These are phyloP conservation scores for Calonectria fujianensis DNA, from an alignment of 2,329 filamentous ascomycete genomes.

Conservation along the genomic window DNA sequence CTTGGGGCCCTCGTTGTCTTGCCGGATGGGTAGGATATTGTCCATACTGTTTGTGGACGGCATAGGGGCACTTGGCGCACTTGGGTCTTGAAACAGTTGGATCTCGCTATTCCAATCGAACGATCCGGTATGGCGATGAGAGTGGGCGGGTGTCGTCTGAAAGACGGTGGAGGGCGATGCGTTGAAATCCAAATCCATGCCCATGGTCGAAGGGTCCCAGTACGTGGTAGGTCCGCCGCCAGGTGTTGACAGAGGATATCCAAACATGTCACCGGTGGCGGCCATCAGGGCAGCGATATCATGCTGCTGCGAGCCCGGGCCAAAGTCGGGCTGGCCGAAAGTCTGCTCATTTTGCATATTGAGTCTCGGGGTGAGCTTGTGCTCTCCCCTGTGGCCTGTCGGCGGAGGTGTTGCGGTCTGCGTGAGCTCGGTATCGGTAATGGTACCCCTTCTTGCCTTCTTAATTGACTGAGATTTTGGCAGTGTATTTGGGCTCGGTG, in stretches of 20 bases:
- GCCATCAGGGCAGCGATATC: conserved; percentile 69
- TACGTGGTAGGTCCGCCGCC: conserved; percentile 71
- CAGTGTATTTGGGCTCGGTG: conserved; percentile 55
- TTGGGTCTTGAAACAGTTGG: conserved; percentile 72
- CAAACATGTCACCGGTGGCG: conserved; percentile 73
- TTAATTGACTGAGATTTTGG: conserved; percentile 61
- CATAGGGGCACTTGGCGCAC: conserved; percentile 52
- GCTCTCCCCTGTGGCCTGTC: conserved; percentile 72
- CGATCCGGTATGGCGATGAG: conserved; percentile 69
- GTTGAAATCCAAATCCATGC: conserved; percentile 77
- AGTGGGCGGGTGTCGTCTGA: conserved; percentile 54
- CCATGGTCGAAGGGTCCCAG: conserved; percentile 75
- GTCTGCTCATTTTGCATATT: conserved; percentile 76
- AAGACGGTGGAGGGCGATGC: conserved; percentile 67
- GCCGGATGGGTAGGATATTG: conserved; percentile 61
- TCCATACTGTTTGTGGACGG: conserved; percentile 60
- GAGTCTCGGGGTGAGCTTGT: conserved; percentile 73
- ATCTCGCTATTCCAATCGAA: conserved; percentile 75
- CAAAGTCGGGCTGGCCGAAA: conserved; percentile 71
- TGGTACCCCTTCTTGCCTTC: conserved; percentile 66
- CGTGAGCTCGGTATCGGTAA: conserved; percentile 60
- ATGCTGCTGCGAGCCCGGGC: conserved; percentile 69
- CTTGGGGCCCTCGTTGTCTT: conserved; percentile 71
- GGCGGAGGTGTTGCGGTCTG: conserved; percentile 78
- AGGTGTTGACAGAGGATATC: conserved; percentile 76